Evolutionary conservation across 2,329 filamentous ascomycete genomes (phyloP).

Genomic region (Xylaria hypoxylon): DNA sequence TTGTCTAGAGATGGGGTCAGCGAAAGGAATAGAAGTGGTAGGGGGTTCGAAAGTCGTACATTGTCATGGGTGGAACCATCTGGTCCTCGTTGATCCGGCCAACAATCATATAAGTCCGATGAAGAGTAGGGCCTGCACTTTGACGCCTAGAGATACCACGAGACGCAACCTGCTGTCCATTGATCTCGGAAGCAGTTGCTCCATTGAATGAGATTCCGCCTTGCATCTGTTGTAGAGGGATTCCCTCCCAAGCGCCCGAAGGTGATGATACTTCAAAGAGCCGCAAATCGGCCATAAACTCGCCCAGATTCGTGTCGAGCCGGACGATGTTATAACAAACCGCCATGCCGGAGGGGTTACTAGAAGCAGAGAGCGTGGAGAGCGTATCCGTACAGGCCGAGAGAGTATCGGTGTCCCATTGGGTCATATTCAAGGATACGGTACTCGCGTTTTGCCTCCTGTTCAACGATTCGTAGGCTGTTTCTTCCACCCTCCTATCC

Average conservation of each 20-base stretch:
- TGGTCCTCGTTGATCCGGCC: slow-evolving; percentile 72
- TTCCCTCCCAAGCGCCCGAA: slow-evolving; percentile 63
- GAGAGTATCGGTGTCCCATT: slow-evolving; percentile 67
- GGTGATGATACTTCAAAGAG: slow-evolving; percentile 76
- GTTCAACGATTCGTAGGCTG: slow-evolving; percentile 37
- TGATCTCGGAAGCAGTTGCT: slow-evolving; percentile 59
- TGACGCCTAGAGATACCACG: slow-evolving; percentile 41
- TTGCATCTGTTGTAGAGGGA: slow-evolving; percentile 64
- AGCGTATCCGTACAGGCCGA: slow-evolving; percentile 71
- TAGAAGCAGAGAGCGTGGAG: slow-evolving; percentile 64
- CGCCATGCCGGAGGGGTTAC: slow-evolving; percentile 80
- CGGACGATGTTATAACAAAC: slow-evolving; percentile 86
- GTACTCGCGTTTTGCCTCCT: slow-evolving; percentile 38
- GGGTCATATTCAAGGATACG: slow-evolving; percentile 62
- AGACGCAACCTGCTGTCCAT: slow-evolving; percentile 22
- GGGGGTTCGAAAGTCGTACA: slow-evolving; percentile 61
- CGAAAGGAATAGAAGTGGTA: background rate
- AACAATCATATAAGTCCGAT: slow-evolving; percentile 76
- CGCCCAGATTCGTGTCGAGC: slow-evolving; percentile 73
- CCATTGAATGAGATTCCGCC: slow-evolving; percentile 67
- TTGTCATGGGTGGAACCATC: slow-evolving; percentile 67
- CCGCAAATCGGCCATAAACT: slow-evolving; percentile 81
- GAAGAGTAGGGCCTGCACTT: slow-evolving; percentile 53
- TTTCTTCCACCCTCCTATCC: slow-evolving; percentile 39
- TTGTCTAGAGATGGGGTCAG: slow-evolving; percentile 55